Evolutionary conservation across 345 rosid species (phyloP), one percentile per base, ranked within the genome.

Genomic region (Eucalyptus cloeziana): DNA sequence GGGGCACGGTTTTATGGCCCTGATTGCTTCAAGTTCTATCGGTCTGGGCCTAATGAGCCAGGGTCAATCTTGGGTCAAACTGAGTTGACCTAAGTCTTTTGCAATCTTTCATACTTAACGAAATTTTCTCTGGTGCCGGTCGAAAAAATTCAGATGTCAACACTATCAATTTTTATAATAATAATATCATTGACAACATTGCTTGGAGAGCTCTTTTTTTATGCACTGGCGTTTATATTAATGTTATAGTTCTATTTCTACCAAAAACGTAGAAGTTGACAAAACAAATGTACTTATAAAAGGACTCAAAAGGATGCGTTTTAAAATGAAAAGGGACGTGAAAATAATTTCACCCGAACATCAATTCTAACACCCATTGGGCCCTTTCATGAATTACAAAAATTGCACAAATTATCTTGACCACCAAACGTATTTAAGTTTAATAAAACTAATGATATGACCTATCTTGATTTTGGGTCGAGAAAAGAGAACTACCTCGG

Each of bases 111-210:
- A 0, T 30, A 12, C 14, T 27, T 12, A 6, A 13, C 33, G 12
- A 62, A 62, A 12, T 0, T 62, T 62, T 30, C 8, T 12, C 1
- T 1, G 27, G 5, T 27, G 22, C 5, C 0, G 0, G 1, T 13
- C 10, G 0, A 7, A 13, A n/a, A 64, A n/a, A 64, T 14, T 64
- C 21, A n/a, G 3, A 1, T 15, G 37, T n/a, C 0, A 0, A 13
- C 69, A 30, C 31, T 7, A 64, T n/a, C 76, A 37, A 30, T 14
- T n/a, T 64, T 64, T 14, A n/a, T 3, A 64, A 15, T 5, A n/a
- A 64, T 64, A 13, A 8, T 15, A 13, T 13, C 37, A 4, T 10
- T 14, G 0, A 64, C 0, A 14, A n/a, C 37, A 8, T 14, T 64
- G 71, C 5, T 0, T 12, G 37, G 19, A 64, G 9, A 64, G 37